Evolutionary conservation across 305 asterid species (phyloP).

Genomic region (Fraxinus platypoda): DNA sequence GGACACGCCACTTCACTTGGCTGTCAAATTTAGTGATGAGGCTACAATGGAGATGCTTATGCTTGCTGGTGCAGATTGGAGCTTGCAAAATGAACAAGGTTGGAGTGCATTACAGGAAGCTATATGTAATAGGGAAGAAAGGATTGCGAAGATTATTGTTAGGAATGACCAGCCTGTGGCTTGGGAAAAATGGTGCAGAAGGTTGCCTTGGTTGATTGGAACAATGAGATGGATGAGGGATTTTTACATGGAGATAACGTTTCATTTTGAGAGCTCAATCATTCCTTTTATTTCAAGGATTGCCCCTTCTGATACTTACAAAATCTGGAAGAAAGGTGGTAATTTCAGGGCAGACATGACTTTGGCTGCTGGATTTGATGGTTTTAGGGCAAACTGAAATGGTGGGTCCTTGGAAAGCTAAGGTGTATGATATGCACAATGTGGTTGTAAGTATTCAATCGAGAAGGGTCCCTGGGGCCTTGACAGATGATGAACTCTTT

Average conservation of each 20-base stretch:
- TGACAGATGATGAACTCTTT: constrained; percentile 82
- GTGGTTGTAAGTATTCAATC: constrained; percentile 91
- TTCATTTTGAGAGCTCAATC: constrained; percentile 93
- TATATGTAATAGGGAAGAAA: constrained; percentile 77
- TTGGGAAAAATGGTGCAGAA: constrained; percentile 99
- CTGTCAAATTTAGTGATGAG: constrained; percentile 82
- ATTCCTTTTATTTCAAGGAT: constrained; percentile 93
- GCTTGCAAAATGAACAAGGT: constrained; percentile 91
- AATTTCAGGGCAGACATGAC: constrained; percentile 96
- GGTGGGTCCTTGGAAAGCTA: constrained; percentile 87
- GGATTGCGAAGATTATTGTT: constrained; percentile 76
- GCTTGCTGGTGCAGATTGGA: constrained; percentile 97
- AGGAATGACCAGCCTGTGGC: constrained; percentile 89
- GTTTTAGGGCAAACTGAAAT: constrained; percentile 63
- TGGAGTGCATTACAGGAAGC: constrained; percentile 99
- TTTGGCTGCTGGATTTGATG: constrained; percentile 95
- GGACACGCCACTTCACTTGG: constrained; percentile 86
- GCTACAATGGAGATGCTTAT: constrained; percentile 77
- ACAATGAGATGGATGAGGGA: constrained; percentile 93
- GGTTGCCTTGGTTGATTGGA: constrained; percentile 80
- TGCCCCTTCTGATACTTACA: constrained; percentile 97
- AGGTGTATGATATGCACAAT: constrained; percentile 93
- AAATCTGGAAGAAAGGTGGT: constrained; percentile 92
- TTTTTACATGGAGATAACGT: constrained; percentile 93
- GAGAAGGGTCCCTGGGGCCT: constrained; percentile 88